Conservation (phyloP, 2,329 filamentous ascomycete species). For the Colletotrichum filicis region DNA sequence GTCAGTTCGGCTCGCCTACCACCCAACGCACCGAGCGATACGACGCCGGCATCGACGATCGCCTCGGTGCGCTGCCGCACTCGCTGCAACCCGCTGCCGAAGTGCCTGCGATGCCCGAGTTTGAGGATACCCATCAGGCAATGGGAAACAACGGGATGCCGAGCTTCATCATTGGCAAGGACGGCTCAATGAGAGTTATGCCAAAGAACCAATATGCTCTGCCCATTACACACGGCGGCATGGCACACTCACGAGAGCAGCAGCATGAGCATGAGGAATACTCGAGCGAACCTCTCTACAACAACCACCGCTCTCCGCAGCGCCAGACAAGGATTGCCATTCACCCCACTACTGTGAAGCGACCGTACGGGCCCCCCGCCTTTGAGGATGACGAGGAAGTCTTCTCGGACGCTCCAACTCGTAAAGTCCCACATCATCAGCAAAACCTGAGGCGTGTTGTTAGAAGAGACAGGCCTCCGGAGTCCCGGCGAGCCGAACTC, state of each 20-base stretch:
- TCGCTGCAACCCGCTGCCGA: not conserved
- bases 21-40: constrained; percentile 27
- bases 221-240: constrained; percentile 36
- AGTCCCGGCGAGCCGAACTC: not conserved
- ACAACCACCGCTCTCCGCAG: constrained; percentile 30
- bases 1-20: constrained; percentile 32
- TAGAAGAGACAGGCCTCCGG: constrained; percentile 3
- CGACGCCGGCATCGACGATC: constrained; percentile 23
- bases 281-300: constrained; percentile 2
- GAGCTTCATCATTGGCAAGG: constrained; percentile 47
- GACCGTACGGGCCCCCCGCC: constrained; percentile 39
- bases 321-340: constrained; percentile 50
- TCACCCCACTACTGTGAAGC: constrained; percentile 48
- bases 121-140: constrained; percentile 8
- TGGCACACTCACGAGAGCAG: constrained; percentile 37
- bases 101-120: not conserved
- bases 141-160: constrained; percentile 33
- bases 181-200: constrained; percentile 50
- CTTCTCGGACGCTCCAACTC: constrained; percentile 40
- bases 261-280: constrained; percentile 24
- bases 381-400: constrained; percentile 40
- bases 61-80: constrained; percentile 23
- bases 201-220: constrained; percentile 33
- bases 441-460: constrained; percentile 17
- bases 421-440: constrained; percentile 32